Percentiles rank a stretch among this genome's conserved stretches.
These are phyloP conservation scores for Malassezia furfur DNA, from an alignment of 1,284 basidiomycete genomes.

Conservation along the genomic window DNA sequence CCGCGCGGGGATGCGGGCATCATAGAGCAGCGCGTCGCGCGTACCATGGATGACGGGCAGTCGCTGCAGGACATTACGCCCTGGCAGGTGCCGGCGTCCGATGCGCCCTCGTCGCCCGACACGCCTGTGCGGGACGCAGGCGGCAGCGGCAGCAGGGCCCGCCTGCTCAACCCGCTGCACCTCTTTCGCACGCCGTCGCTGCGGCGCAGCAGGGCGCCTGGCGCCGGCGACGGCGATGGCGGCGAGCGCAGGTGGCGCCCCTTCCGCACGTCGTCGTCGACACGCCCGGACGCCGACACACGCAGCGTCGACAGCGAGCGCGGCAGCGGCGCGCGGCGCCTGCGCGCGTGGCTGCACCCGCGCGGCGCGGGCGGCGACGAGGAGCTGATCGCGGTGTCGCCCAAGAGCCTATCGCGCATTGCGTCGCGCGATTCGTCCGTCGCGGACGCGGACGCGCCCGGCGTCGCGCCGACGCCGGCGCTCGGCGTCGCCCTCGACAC, in stretches of 20 bases:
- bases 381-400: background rate
- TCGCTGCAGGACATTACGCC: background rate
- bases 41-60: background rate
- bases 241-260: background rate
- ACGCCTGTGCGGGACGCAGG: background rate
- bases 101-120: background rate
- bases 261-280: background rate
- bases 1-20: background rate
- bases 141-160: background rate
- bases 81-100: background rate
- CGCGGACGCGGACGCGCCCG: background rate
- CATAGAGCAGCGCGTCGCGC: conserved; percentile 3
- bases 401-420: background rate
- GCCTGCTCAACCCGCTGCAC: conserved; percentile 2
- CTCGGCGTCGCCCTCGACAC: conserved; percentile 56
- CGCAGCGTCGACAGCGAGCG: background rate
- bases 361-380: background rate
- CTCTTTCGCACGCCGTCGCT: conserved; percentile 5
- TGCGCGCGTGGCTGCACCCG: background rate
- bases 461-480: background rate
- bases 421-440: background rate
- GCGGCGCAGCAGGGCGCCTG: background rate
- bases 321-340: background rate
- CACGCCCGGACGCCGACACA: background rate
- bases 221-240: background rate